A percentile compares a stretch with the other conserved stretches of the same genome.
Evolutionary conservation across 139 green algal species (phyloP).

Genomic region (Ulvella scutata): DNA sequence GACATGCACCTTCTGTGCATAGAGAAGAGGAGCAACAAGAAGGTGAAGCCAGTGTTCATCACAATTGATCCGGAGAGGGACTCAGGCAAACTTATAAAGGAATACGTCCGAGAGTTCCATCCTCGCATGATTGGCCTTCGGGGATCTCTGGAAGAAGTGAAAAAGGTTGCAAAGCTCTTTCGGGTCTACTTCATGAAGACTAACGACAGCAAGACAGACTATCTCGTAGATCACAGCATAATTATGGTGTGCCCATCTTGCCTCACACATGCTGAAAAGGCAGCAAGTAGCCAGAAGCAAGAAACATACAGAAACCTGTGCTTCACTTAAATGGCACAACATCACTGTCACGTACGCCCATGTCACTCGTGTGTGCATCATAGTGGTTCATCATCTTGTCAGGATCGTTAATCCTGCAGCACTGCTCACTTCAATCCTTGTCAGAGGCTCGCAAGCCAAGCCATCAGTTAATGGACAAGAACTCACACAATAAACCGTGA

Average conservation of each 20-base stretch:
- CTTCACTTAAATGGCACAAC: too few relatives aligned
- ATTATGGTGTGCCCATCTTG: constrained; percentile 42
- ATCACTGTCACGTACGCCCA: neutral
- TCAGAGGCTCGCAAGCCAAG: too few relatives aligned
- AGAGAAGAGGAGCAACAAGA: constrained; percentile 6
- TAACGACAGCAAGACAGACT: constrained; percentile 50
- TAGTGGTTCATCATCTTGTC: neutral
- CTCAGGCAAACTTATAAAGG: constrained; percentile 38
- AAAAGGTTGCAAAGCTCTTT: constrained; percentile 49
- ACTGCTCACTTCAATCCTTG: too few relatives aligned
- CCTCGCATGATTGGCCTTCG: constrained; percentile 88
- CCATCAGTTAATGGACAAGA: too few relatives aligned
- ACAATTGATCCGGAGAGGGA: constrained; percentile 88
- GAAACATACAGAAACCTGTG: too few relatives aligned
- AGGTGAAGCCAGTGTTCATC: constrained; percentile 84
- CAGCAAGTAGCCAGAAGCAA: too few relatives aligned
- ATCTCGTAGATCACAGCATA: constrained; percentile 98
- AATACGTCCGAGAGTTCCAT: constrained; percentile 91
- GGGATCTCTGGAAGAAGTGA: constrained; percentile 50
- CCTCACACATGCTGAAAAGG: neutral
- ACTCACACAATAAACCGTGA: too few relatives aligned
- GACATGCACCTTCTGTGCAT: too few relatives aligned
- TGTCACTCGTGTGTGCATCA: neutral
- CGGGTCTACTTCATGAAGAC: constrained; percentile 42
- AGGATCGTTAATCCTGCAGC: too few relatives aligned